phyloP scores from a whole-genome alignment of 495 filamentous ascomycete genomes.

The Cairneyella variabilis region DNA sequence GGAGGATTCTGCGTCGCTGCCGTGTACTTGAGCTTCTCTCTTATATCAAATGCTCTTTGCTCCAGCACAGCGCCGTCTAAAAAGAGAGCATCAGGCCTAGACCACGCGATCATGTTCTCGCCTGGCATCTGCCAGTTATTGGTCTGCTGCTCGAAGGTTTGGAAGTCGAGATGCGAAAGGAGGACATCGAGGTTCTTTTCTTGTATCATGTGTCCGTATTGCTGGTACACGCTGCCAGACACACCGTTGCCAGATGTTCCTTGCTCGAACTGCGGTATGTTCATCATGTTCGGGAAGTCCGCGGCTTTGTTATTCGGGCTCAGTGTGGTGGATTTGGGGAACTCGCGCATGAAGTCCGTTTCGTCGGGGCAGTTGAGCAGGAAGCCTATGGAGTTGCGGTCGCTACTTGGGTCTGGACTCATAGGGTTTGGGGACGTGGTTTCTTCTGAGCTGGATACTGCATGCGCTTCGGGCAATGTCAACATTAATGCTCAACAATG shows the following conservation, averaged over 20 bases:
- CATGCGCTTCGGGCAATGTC: too few species aligned
- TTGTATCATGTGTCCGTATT: slow-evolving; percentile 5
- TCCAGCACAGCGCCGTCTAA: slow-evolving; percentile 19
- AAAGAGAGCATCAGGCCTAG: slow-evolving; percentile 10
- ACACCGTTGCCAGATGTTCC: neutral
- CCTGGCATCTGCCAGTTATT: slow-evolving; percentile 20
- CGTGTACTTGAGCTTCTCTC: slow-evolving; percentile 25
- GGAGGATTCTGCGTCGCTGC: slow-evolving; percentile 15
- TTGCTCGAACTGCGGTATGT: neutral
- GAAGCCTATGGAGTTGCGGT: slow-evolving; percentile 28
- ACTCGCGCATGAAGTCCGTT: slow-evolving; percentile 23
- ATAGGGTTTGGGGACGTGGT: slow-evolving; percentile 8
- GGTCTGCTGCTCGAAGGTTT: slow-evolving; percentile 18
- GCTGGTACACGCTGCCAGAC: slow-evolving; percentile 1
- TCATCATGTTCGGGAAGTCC: neutral
- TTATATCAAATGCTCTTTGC: slow-evolving; percentile 23
- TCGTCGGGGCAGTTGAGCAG: slow-evolving; percentile 23
- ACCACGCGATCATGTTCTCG: slow-evolving; percentile 20
- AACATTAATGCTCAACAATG: too few species aligned
- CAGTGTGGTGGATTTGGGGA: slow-evolving; percentile 15
- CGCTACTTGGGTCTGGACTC: slow-evolving; percentile 19
- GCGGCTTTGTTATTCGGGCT: slow-evolving; percentile 7
- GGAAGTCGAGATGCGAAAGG: slow-evolving; percentile 18
- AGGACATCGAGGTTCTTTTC: slow-evolving; percentile 20
- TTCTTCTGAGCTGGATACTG: slow-evolving; percentile 18